A percentile compares a stretch with the other conserved stretches of the same genome.
Conservation (phyloP, 108 stramenopile genomes). For the Skeletonema marinoi region DNA sequence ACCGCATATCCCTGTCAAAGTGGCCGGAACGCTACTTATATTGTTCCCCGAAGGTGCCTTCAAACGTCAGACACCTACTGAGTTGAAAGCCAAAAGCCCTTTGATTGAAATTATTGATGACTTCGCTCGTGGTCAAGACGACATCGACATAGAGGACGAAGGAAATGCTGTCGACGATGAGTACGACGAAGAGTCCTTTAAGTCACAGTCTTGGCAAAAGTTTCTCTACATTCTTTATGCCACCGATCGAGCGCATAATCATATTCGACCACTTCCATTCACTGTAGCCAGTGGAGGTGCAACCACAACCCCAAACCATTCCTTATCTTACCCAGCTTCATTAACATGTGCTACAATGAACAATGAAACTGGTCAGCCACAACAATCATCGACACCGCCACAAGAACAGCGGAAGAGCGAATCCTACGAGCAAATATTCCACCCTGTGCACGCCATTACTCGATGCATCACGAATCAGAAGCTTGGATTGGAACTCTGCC, state of each 20-base stretch:
- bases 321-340: no score
- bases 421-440: neutral
- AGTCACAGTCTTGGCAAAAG: constrained; percentile 14
- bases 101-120: constrained; percentile 41
- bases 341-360: no score
- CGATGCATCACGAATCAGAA: constrained; percentile 28
- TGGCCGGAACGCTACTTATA: constrained; percentile 50
- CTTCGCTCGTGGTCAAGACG: constrained; percentile 32
- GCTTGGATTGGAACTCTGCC: constrained; percentile 35
- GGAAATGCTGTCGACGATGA: neutral
- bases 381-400: no score
- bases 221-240: constrained; percentile 30
- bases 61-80: constrained; percentile 13
- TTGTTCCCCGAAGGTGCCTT: constrained; percentile 39
- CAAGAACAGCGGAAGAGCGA: no score
- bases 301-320: no score
- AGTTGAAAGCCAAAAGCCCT: constrained; percentile 16
- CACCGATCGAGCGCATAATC: constrained; percentile 10
- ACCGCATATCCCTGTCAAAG: constrained; percentile 70
- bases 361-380: no score
- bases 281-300: no score
- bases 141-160: neutral
- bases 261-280: no score
- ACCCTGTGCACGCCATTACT: constrained; percentile 36
- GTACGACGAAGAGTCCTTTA: neutral